phyloP scores from a whole-genome alignment of 2,329 filamentous ascomycete species.

The Akanthomyces uredinophilus region DNA sequence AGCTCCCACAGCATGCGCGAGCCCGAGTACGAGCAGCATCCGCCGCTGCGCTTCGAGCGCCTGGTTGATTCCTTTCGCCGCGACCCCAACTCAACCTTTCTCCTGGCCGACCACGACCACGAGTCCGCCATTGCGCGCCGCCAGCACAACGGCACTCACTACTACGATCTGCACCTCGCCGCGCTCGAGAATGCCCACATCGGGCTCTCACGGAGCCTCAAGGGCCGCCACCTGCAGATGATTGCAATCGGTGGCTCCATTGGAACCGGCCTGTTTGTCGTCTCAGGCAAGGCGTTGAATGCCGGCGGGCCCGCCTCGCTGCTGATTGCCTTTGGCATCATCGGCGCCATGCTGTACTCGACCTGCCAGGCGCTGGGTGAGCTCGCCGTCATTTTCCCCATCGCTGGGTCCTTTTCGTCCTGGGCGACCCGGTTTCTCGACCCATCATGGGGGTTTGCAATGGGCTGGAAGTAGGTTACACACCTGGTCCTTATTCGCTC shows the following conservation, averaged over 20 bases:
- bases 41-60: slow-evolving; percentile 29
- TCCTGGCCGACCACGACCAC: slow-evolving; percentile 40
- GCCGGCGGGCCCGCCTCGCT: slow-evolving; percentile 73
- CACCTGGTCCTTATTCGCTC: neutral
- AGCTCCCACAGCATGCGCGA: slow-evolving; percentile 49
- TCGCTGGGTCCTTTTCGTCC: slow-evolving; percentile 85
- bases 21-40: slow-evolving; percentile 38
- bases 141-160: slow-evolving; percentile 38
- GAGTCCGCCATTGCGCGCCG: slow-evolving; percentile 27
- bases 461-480: slow-evolving; percentile 78
- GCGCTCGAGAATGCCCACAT: slow-evolving; percentile 72
- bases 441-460: slow-evolving; percentile 90
- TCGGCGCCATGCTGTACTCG: slow-evolving; percentile 85
- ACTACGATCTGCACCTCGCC: slow-evolving; percentile 52
- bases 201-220: slow-evolving; percentile 69
- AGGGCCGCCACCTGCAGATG: slow-evolving; percentile 89
- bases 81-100: slow-evolving; percentile 48
- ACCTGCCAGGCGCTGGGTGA: slow-evolving; percentile 90
- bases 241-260: slow-evolving; percentile 94
- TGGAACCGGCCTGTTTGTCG: slow-evolving; percentile 81
- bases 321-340: slow-evolving; percentile 70
- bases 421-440: slow-evolving; percentile 91
- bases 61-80: slow-evolving; percentile 60
- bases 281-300: slow-evolving; percentile 66
- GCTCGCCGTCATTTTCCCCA: slow-evolving; percentile 82